Percentiles rank a stretch among this genome's conserved stretches.
phyloP scores from a whole-genome alignment of 1,284 basidiomycete species.

The Omphalotus olearius region DNA sequence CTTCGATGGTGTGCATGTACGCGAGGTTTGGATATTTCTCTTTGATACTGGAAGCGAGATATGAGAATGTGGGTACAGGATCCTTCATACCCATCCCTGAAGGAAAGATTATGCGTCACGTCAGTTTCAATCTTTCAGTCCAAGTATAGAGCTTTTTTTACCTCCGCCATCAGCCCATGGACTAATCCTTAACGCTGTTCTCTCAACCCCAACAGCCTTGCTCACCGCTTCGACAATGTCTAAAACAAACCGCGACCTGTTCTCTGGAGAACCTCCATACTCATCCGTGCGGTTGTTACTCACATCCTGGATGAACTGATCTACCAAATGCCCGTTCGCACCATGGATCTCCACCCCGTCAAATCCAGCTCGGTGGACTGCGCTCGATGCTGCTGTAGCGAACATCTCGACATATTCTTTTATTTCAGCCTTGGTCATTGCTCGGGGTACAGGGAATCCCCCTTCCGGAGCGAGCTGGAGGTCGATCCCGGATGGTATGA shows the following conservation, averaged over 20 bases:
- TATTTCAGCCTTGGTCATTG: slow-evolving; percentile 30
- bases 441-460: slow-evolving; percentile 19
- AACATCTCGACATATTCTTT: slow-evolving; percentile 30
- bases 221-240: slow-evolving; percentile 37
- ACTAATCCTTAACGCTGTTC: slow-evolving; percentile 44
- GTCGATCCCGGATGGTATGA: neutral
- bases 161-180: slow-evolving; percentile 38
- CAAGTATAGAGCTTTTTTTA: slow-evolving; percentile 5
- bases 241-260: slow-evolving; percentile 40
- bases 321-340: slow-evolving; percentile 31
- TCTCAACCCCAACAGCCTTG: slow-evolving; percentile 29
- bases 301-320: slow-evolving; percentile 34
- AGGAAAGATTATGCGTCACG: neutral
- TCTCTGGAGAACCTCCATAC: slow-evolving; percentile 48
- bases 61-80: slow-evolving; percentile 39
- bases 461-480: neutral
- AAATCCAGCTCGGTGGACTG: slow-evolving; percentile 33
- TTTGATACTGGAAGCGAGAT: slow-evolving; percentile 32
- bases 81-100: slow-evolving; percentile 34
- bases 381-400: slow-evolving; percentile 29
- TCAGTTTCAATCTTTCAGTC: neutral
- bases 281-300: slow-evolving; percentile 45
- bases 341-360: slow-evolving; percentile 34
- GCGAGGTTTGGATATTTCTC: slow-evolving; percentile 36
- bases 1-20: slow-evolving; percentile 50